These are phyloP conservation scores for Gentiana dahurica DNA, from an alignment of 257 asterid genomes.

Conservation along the genomic window DNA sequence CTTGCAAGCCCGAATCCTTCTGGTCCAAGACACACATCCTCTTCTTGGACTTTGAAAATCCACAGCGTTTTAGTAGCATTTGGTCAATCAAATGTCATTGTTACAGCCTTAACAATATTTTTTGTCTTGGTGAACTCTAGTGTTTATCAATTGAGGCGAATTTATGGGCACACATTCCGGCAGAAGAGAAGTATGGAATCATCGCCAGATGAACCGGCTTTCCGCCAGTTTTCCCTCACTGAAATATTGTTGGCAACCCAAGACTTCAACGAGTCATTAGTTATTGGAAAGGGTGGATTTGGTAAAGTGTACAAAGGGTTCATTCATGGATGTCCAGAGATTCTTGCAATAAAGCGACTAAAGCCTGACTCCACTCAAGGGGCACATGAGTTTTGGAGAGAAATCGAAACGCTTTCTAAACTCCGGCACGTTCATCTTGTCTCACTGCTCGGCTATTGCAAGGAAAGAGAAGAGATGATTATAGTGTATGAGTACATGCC, in stretches of 20 bases:
- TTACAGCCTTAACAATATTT: background rate
- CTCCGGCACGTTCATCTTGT: constrained; percentile 12
- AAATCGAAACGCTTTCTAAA: constrained; percentile 13
- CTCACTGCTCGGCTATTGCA: constrained; percentile 13
- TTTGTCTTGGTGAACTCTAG: background rate
- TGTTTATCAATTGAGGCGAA: background rate
- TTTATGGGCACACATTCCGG: background rate
- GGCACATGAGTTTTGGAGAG: constrained; percentile 13
- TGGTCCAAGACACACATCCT: background rate
- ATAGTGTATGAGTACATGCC: constrained; percentile 10
- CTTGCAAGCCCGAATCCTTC: constrained; percentile 12
- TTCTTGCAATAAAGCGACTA: constrained; percentile 12
- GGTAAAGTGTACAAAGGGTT: constrained; percentile 11
- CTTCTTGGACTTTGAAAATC: constrained; percentile 3
- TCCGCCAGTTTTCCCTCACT: constrained; percentile 4
- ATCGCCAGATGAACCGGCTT: background rate
- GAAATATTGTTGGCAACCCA: constrained; percentile 6
- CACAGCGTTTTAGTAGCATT: background rate
- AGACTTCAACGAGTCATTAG: constrained; percentile 5
- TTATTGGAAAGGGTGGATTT: constrained; percentile 12
- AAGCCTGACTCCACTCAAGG: constrained; percentile 12
- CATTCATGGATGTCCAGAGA: background rate
- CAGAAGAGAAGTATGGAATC: background rate
- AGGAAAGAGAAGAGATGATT: constrained; percentile 6
- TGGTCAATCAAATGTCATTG: background rate